phyloP scores from a whole-genome alignment of 306 rosid genomes.

The Dryas drummondii region DNA sequence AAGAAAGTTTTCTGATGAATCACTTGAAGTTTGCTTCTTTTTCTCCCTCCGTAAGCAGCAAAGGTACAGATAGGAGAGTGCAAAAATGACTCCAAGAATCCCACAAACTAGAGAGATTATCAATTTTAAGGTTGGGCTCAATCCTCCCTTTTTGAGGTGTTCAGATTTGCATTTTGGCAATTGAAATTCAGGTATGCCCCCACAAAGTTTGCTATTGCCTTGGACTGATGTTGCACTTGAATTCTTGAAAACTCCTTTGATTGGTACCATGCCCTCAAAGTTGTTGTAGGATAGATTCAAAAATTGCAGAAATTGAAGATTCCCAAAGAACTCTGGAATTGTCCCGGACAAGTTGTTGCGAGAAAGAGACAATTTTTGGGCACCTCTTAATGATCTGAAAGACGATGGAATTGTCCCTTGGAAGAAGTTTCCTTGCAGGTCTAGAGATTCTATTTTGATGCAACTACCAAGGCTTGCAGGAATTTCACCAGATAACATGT shows the following conservation, averaged over 20 bases:
- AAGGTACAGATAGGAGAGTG: not conserved
- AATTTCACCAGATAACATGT: slow-evolving; percentile 3
- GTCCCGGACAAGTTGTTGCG: not conserved
- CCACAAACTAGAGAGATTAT: not conserved
- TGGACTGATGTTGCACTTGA: not conserved
- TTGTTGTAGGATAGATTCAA: slow-evolving; percentile 4
- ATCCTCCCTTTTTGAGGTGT: not conserved
- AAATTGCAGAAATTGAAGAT: not conserved
- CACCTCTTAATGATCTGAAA: slow-evolving; percentile 1
- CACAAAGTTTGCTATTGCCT: slow-evolving; percentile 9
- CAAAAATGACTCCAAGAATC: not conserved
- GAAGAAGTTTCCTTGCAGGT: not conserved
- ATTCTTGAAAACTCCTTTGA: not conserved
- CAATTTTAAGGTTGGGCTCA: not conserved
- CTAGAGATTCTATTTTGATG: not conserved
- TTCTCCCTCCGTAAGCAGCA: not conserved
- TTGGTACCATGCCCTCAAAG: not conserved
- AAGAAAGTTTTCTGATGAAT: not conserved
- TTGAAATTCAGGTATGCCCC: not conserved
- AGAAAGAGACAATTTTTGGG: not conserved
- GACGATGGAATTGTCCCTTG: not conserved
- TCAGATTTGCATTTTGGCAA: not conserved
- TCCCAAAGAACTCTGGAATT: not conserved
- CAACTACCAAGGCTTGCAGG: not conserved
- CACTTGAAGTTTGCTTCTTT: not conserved